Evolutionary conservation across 73 alveolate species (phyloP), one percentile per base, ranked within the genome.

Genomic region (Symbiodinium pilosum): DNA sequence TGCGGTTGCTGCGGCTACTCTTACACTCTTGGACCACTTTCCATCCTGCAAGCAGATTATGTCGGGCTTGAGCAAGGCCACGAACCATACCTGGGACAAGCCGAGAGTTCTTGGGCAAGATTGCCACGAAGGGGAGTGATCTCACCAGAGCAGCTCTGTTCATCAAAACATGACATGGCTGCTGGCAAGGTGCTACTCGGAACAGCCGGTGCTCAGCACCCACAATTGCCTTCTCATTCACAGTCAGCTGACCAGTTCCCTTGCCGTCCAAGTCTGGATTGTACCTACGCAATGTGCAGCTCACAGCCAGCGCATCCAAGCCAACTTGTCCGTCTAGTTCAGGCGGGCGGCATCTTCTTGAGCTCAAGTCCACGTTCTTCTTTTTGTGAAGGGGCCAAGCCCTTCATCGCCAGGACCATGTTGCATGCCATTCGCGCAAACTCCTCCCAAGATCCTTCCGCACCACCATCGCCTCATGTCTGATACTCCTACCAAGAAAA

Each of bases 401-500:
- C 97, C 54, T 91, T 73, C 85, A n/a, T 36, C 44, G 39, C 59
- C 91, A 28, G 40, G 64, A 38, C 94, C 97, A 91, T 91, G 88
- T 91, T 91, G 88, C 97, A 91, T 44, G 97, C 97, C 97, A 91
- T 91, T 16, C 97, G 87, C 2, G 97, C 97, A 41, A 91, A 91
- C 88, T 91, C 97, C 47, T 91, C 97, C 97, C 97, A 91, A 51
- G 54, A 40, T 44, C 77, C 85, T 8, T n/a, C 85, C 32, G 44
- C 42, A 16, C 43, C 43, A 5, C 43, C 85, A 11, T 73, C 43
- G 85, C 85, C 85, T 73, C 77, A 34, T 28, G n/a, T n/a, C n/a
- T n/a, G n/a, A n/a, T n/a, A n/a, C n/a, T n/a, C n/a, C n/a, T n/a
- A n/a, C n/a, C n/a, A n/a, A n/a, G n/a, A n/a, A n/a, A n/a, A n/a